These are phyloP conservation scores for Emergomyces pasteurianus DNA, from an alignment of 2,329 filamentous ascomycete species.

Conservation along the genomic window DNA sequence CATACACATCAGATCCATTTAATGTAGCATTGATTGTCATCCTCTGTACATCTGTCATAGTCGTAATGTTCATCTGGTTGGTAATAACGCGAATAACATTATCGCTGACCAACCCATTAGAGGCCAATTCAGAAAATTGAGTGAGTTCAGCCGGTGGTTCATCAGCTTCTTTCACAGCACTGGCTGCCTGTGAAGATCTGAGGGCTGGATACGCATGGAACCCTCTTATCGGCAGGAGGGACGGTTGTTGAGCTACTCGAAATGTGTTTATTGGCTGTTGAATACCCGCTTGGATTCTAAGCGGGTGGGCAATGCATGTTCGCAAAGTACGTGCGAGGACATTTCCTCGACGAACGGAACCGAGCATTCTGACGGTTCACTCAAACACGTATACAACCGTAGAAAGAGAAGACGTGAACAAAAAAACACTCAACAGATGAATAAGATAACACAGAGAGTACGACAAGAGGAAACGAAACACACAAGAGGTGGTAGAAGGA, in stretches of 20 bases:
- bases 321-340: constrained; percentile 27
- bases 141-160: constrained; percentile 23
- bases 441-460: background rate
- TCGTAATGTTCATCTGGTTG: constrained; percentile 59
- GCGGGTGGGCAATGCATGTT: constrained; percentile 20
- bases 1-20: constrained; percentile 71
- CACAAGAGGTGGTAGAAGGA: background rate
- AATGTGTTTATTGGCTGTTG: constrained; percentile 20
- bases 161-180: constrained; percentile 10
- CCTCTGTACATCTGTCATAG: constrained; percentile 87
- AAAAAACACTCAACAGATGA: background rate
- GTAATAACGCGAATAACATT: constrained; percentile 59
- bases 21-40: constrained; percentile 72
- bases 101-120: constrained; percentile 42
- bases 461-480: background rate
- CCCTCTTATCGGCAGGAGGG: constrained; percentile 14
- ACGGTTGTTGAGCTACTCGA: constrained; percentile 10
- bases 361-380: constrained; percentile 21
- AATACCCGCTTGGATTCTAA: constrained; percentile 14
- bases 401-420: background rate
- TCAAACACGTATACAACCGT: background rate
- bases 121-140: constrained; percentile 28
- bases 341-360: constrained; percentile 26
- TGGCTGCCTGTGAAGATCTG: constrained; percentile 16
- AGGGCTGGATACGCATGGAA: constrained; percentile 22